Evolutionary conservation across 2,329 filamentous ascomycete genomes (phyloP).

Genomic region (Coniochaeta sp.): DNA sequence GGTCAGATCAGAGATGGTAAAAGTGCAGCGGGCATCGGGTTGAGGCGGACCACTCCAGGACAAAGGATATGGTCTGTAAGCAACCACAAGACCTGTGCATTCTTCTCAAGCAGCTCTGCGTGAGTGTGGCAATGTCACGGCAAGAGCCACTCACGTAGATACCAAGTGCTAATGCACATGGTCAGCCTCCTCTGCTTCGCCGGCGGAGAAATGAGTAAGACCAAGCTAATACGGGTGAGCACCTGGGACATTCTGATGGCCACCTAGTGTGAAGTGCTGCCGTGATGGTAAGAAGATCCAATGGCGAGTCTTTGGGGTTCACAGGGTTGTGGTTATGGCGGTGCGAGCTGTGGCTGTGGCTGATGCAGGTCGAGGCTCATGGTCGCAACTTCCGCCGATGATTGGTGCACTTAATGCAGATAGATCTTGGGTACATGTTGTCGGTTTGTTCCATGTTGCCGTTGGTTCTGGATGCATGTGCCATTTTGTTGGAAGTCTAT

Average conservation of each 20-base stretch:
- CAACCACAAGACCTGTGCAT: neutral
- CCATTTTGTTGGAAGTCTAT: neutral
- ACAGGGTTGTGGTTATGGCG: neutral
- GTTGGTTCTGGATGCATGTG: neutral
- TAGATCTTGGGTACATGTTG: neutral
- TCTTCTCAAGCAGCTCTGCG: neutral
- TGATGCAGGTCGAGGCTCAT: neutral
- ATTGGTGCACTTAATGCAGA: neutral
- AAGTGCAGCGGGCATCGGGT: neutral
- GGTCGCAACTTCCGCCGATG: neutral
- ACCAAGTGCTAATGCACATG: neutral
- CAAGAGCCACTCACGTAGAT: neutral
- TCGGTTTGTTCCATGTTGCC: neutral
- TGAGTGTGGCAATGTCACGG: neutral
- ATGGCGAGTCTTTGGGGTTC: neutral
- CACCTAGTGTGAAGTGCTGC: neutral
- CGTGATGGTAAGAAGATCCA: neutral
- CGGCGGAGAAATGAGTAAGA: neutral
- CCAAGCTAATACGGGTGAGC: neutral
- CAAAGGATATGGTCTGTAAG: neutral
- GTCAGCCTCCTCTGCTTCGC: neutral
- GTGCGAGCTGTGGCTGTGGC: neutral
- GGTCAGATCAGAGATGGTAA: neutral
- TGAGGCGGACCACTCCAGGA: too few relatives aligned
- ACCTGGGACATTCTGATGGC: neutral